phyloP scores from a whole-genome alignment of 1,284 basidiomycete species.

The Cerrena zonata region DNA sequence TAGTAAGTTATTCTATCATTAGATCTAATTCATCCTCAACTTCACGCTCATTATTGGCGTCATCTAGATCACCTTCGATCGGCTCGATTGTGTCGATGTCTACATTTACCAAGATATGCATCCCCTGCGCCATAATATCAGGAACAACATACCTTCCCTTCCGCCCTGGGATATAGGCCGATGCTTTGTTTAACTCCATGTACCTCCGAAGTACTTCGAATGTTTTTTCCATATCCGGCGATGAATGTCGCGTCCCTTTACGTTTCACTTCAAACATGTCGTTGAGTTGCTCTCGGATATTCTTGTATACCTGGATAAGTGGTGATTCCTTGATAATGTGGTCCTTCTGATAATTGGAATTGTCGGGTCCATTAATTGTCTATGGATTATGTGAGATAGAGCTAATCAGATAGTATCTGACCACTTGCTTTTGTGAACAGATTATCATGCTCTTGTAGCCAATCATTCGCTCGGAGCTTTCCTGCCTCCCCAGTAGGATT shows the following conservation, averaged over 20 bases:
- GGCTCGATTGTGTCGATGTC: background rate
- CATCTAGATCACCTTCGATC: background rate
- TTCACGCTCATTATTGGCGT: background rate
- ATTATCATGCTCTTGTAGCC: constrained; percentile 22
- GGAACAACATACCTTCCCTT: background rate
- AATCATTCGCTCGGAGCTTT: constrained; percentile 21
- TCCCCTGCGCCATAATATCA: background rate
- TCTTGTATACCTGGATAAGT: constrained; percentile 12
- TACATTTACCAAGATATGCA: background rate
- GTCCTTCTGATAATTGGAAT: constrained; percentile 13
- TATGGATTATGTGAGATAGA: background rate
- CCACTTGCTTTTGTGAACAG: constrained; percentile 19
- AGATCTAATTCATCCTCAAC: background rate
- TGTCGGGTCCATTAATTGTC: constrained; percentile 7
- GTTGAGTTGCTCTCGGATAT: constrained; percentile 9
- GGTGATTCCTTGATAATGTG: constrained; percentile 12
- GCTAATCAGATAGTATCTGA: background rate
- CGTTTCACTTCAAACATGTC: constrained; percentile 8
- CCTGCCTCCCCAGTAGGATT: constrained; percentile 21
- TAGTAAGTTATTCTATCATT: background rate
- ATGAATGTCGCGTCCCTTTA: constrained; percentile 4
- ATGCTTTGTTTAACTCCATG: background rate
- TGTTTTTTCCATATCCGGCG: constrained; percentile 13
- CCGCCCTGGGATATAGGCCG: background rate
- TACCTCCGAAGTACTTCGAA: background rate